A percentile compares a stretch with the other conserved stretches of the same genome.
Conservation (phyloP, 305 asterid genomes). For the Ilex paraguariensis region DNA sequence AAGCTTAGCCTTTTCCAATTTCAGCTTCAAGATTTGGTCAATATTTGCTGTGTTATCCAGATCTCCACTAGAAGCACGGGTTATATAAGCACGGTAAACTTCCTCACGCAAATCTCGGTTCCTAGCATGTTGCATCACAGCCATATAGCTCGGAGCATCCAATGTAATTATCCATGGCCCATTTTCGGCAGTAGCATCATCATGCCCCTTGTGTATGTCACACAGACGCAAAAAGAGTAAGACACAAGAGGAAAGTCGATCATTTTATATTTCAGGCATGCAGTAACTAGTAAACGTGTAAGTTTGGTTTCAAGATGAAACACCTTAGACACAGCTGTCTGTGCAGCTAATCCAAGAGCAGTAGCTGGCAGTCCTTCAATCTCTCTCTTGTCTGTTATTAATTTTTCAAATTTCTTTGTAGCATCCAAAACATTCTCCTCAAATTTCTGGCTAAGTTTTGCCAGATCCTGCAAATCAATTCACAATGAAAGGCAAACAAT, state of each 20-base stretch:
- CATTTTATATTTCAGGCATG: too few relatives aligned
- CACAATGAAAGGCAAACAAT: constrained; percentile 4
- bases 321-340: constrained; percentile 96
- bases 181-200: constrained; percentile 83
- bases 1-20: constrained; percentile 92
- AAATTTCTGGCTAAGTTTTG: constrained; percentile 80
- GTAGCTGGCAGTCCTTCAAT: constrained; percentile 85
- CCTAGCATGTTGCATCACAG: constrained; percentile 91
- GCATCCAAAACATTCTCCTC: constrained; percentile 94
- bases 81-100: constrained; percentile 80
- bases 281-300: not conserved
- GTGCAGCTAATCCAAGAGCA: constrained; percentile 96
- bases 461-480: constrained; percentile 57
- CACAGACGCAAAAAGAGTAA: constrained; percentile 10
- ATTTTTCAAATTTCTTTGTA: constrained; percentile 88
- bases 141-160: constrained; percentile 90
- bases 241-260: constrained; percentile 4
- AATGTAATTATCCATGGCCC: constrained; percentile 95
- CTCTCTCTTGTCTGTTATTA: constrained; percentile 80
- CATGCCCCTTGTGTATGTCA: constrained; percentile 65
- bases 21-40: constrained; percentile 85
- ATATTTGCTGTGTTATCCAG: constrained; percentile 78
- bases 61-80: constrained; percentile 92
- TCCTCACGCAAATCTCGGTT: constrained; percentile 90
- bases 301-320: not conserved